Conservation (phyloP, 805 yeast species). For the Myxozyma mucilagina region DNA sequence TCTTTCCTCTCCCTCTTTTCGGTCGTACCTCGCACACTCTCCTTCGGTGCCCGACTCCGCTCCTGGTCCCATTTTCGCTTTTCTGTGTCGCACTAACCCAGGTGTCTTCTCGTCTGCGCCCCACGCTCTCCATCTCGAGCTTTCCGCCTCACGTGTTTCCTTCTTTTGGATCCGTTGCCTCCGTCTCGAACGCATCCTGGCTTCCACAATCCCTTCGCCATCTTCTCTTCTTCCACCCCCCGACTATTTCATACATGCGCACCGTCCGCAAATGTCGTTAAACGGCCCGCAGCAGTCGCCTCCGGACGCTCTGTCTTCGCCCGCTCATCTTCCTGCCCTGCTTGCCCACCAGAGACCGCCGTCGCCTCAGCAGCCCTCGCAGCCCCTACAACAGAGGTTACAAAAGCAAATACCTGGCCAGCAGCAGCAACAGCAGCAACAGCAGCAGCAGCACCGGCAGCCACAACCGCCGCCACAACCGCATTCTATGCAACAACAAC, state of each 20-base stretch:
- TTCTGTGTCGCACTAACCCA: not conserved
- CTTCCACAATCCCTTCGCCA: not conserved
- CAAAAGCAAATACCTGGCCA: too few relatives aligned
- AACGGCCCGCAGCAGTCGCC: slow-evolving; percentile 15
- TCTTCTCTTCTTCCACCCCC: not conserved
- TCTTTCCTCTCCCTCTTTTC: too few relatives aligned
- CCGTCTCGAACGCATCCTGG: too few relatives aligned
- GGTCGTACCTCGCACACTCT: not conserved
- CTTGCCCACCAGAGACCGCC: slow-evolving; percentile 7
- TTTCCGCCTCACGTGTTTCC: too few relatives aligned
- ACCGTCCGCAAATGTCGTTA: slow-evolving; percentile 10
- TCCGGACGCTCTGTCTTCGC: slow-evolving; percentile 7
- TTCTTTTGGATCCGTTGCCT: too few relatives aligned
- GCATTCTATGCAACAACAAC: not conserved
- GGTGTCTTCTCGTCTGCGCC: not conserved
- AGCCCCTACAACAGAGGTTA: not conserved
- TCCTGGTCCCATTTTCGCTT: not conserved
- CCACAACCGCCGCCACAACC: too few relatives aligned
- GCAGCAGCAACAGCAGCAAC: not conserved
- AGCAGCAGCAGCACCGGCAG: not conserved
- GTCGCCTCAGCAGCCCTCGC: not conserved
- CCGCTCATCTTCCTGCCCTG: slow-evolving; percentile 3
- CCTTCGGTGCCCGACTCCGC: not conserved
- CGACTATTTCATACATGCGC: not conserved
- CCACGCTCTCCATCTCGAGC: not conserved